Conservation (phyloP, 306 rosid species). For the Luffa acutangula region DNA sequence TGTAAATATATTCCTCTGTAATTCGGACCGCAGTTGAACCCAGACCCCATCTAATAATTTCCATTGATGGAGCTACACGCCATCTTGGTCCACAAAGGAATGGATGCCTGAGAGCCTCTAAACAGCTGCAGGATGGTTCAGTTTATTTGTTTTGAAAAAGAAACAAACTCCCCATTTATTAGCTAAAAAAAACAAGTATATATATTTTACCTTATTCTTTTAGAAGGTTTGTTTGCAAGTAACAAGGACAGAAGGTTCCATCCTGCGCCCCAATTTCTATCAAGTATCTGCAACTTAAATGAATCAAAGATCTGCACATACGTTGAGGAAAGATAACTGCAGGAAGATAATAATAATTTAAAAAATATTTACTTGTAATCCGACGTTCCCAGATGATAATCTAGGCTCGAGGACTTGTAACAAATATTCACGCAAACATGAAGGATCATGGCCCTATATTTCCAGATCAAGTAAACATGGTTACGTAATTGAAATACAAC, state of each 20-base stretch:
- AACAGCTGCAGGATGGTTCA: conserved; percentile 50
- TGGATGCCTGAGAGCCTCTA: conserved; percentile 96
- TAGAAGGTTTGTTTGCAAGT: conserved; percentile 74
- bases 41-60: conserved; percentile 90
- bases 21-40: conserved; percentile 87
- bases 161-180: background rate
- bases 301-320: conserved; percentile 13
- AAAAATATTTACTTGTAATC: conserved; percentile 53
- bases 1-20: conserved; percentile 84
- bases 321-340: conserved; percentile 15
- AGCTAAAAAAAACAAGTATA: background rate
- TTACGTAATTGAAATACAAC: background rate
- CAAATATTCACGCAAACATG: conserved; percentile 79
- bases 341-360: background rate
- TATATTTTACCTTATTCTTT: conserved; percentile 56
- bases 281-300: conserved; percentile 62
- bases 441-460: conserved; percentile 86
- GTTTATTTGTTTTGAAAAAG: background rate
- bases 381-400: conserved; percentile 61
- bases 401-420: conserved; percentile 52
- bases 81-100: conserved; percentile 97
- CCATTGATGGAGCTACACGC: conserved; percentile 86
- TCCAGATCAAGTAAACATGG: conserved; percentile 19
- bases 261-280: conserved; percentile 98
- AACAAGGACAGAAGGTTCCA: conserved; percentile 87